Percentiles rank a stretch among this genome's conserved stretches.
These are phyloP conservation scores for Blastocystis sp. DNA, from an alignment of 352 stramenopile species.

Conservation along the genomic window DNA sequence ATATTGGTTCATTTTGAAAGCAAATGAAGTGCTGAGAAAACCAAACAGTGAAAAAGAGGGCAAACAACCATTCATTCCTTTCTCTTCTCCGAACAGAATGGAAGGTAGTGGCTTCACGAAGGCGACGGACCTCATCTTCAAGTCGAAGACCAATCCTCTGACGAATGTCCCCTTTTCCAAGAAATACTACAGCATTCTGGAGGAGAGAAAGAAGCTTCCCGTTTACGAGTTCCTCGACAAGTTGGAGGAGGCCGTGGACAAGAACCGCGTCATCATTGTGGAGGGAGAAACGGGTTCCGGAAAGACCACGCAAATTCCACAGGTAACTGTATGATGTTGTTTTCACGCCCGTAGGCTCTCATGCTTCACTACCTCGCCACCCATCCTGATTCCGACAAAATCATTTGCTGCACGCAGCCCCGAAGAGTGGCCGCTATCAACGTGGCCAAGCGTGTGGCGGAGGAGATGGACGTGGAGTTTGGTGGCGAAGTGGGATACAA, in stretches of 20 bases:
- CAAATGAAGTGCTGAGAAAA: too few relatives aligned
- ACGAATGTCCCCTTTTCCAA: constrained; percentile 82
- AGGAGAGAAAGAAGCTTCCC: constrained; percentile 83
- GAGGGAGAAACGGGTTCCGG: constrained; percentile 94
- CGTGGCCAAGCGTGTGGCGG: constrained; percentile 92
- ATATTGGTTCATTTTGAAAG: too few relatives aligned
- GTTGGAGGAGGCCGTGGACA: constrained; percentile 78
- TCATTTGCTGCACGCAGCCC: constrained; percentile 93
- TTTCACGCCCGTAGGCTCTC: constrained; percentile 29
- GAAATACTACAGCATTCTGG: constrained; percentile 85
- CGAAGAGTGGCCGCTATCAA: constrained; percentile 93
- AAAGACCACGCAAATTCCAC: constrained; percentile 89
- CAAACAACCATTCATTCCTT: too few relatives aligned
- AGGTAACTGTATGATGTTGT: constrained; percentile 70
- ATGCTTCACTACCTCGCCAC: constrained; percentile 60
- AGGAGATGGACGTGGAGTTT: constrained; percentile 96
- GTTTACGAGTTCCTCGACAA: constrained; percentile 84
- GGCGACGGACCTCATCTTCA: constrained; percentile 58
- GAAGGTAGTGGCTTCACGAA: constrained; percentile 28
- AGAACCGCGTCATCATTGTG: constrained; percentile 90
- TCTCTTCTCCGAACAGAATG: too few relatives aligned
- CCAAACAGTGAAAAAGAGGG: too few relatives aligned
- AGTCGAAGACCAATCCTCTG: constrained; percentile 82
- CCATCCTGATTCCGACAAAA: constrained; percentile 72
- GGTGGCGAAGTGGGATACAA: constrained; percentile 96